Base-by-base conservation (phyloP, 2,329 filamentous ascomycete species). In the Curvularia hawaiiensis region DNA sequence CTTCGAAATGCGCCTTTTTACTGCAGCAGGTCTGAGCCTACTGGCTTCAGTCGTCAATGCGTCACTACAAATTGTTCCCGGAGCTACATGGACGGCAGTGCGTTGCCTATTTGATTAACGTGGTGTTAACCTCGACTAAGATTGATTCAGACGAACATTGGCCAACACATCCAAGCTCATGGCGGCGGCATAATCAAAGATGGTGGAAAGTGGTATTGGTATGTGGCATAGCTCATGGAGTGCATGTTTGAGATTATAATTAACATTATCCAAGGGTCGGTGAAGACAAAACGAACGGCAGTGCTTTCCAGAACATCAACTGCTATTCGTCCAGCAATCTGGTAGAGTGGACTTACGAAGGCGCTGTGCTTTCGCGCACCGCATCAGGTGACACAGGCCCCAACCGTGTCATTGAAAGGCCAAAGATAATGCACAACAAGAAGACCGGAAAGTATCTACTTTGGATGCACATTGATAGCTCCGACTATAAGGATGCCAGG, bases 371-470 rank as follows among this genome's bases (percentile, higher is more conserved):
- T 2, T 84, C 83, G 0, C 79, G 79, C 0, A 81, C 83, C 4
- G 60, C 72, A 3, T 81, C 78, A 1, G 84, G 79, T 0, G 87
- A 89, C 58, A 78, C 89, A 0, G 87, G 86, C 0, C 85, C 85
- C 0, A 80, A 80, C 59, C 82, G 87, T 3, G 80, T 90, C 11
- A 83, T 90, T 2, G 88, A 90, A 72, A 77, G 88, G 20, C 88
- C 88, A 3, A 90, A 90, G 74, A 82, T 90, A 4, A 82, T 90
- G 5, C 89, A 85, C 76, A 90, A 90, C 62, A 83, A 85, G 14
- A 75, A 77, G n/a, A 89, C 87, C 0, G 65, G 72, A 6, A 85
- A 86, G 61, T 90, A 87, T 71, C 87, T 90, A n/a, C 76, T 90
- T 71, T 90, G 85, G 79, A 80, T 90, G 79, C 88, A 90, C 67